Conservation (phyloP, 805 yeast species). For the Nakazawaea populi region DNA sequence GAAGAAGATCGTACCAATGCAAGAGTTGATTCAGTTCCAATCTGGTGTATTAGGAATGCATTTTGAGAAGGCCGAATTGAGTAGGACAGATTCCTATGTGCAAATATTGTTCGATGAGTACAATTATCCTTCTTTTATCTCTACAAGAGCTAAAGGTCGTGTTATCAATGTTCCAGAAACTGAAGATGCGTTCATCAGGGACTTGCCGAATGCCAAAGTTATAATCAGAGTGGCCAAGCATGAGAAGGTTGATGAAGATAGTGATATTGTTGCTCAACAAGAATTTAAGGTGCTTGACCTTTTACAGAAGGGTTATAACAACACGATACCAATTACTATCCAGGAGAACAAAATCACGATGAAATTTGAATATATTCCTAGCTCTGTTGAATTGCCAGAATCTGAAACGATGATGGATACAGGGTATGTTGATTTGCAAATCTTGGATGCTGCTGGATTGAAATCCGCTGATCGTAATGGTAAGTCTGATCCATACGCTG, state of each 20-base stretch:
- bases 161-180: constrained; percentile 35
- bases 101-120: constrained; percentile 64
- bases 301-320: constrained; percentile 40
- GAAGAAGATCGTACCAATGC: constrained; percentile 43
- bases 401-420: constrained; percentile 64
- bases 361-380: constrained; percentile 57
- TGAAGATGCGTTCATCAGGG: constrained; percentile 64
- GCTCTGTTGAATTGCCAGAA: constrained; percentile 45
- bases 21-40: constrained; percentile 46
- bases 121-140: constrained; percentile 49
- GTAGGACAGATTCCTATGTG: constrained; percentile 42
- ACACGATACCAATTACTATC: constrained; percentile 40
- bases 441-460: constrained; percentile 50
- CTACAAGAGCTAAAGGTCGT: constrained; percentile 43
- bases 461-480: constrained; percentile 65
- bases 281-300: constrained; percentile 46
- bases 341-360: constrained; percentile 35
- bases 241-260: constrained; percentile 37
- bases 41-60: constrained; percentile 61
- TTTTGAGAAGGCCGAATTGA: constrained; percentile 42
- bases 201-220: constrained; percentile 54
- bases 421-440: constrained; percentile 52
- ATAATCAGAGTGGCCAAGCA: constrained; percentile 53
- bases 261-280: constrained; percentile 47
- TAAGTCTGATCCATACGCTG: constrained; percentile 67